Evolutionary conservation across 768 basidiomycete species (phyloP).

Genomic region (Polyporus arcularius): DNA sequence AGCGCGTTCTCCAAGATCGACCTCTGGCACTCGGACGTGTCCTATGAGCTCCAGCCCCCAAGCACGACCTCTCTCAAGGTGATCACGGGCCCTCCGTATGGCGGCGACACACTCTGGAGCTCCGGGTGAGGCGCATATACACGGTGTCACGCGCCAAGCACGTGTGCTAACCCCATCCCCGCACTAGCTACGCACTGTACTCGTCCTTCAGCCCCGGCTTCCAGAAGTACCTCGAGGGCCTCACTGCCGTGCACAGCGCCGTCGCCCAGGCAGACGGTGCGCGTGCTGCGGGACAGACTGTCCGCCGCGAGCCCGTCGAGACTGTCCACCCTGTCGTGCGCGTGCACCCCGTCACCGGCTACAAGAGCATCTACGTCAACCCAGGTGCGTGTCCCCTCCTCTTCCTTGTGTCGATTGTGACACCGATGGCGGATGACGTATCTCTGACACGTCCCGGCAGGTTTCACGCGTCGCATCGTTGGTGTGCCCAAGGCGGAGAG

Average conservation of each 20-base stretch:
- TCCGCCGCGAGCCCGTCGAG: conserved; percentile 70
- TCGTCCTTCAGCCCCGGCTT: conserved; percentile 75
- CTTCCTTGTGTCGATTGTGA: not conserved
- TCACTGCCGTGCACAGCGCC: conserved; percentile 74
- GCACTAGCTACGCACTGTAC: conserved; percentile 73
- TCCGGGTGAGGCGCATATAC: conserved; percentile 54
- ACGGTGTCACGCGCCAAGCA: not conserved
- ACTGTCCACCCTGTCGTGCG: conserved; percentile 79
- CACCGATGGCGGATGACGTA: not conserved
- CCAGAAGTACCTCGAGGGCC: conserved; percentile 75
- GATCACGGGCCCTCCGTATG: conserved; percentile 66
- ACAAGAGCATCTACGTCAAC: conserved; percentile 84
- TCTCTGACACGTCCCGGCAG: conserved; percentile 31
- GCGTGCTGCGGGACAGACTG: conserved; percentile 65
- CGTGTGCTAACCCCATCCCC: conserved; percentile 5
- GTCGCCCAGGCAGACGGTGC: conserved; percentile 78
- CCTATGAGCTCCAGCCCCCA: conserved; percentile 84
- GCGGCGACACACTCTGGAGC: conserved; percentile 82
- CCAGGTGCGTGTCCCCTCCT: conserved; percentile 45
- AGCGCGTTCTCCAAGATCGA: conserved; percentile 71
- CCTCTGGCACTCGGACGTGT: conserved; percentile 82
- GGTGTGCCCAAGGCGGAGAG: conserved; percentile 82
- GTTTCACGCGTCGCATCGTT: conserved; percentile 79
- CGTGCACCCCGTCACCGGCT: conserved; percentile 82
- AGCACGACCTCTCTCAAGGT: conserved; percentile 76